Percentiles rank a stretch among this genome's conserved stretches.
Conservation (phyloP, 345 rosid genomes). For the Pugionium cornutum region DNA sequence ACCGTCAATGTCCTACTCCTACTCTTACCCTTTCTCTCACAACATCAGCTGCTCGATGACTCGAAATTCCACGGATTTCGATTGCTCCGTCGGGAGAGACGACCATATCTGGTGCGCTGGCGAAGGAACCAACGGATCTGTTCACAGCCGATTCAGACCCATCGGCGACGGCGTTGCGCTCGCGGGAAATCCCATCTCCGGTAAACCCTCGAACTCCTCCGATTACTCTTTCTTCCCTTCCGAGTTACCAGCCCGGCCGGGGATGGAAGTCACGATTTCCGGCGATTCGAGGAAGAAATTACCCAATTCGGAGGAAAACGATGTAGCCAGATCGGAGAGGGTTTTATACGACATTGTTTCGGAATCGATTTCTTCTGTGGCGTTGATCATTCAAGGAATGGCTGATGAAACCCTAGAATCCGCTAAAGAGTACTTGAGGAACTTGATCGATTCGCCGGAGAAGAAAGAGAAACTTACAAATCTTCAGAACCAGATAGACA, state of each 20-base stretch:
- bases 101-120: constrained; percentile 87
- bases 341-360: constrained; percentile 64
- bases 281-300: constrained; percentile 67
- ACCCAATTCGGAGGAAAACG: constrained; percentile 52
- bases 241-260: constrained; percentile 70
- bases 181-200: constrained; percentile 39
- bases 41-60: constrained; percentile 89
- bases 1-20: constrained; percentile 67
- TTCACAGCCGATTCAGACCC: constrained; percentile 91
- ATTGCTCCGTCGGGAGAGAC: constrained; percentile 70
- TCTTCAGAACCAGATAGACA: constrained; percentile 66
- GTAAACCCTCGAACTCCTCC: constrained; percentile 61
- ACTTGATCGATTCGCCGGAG: constrained; percentile 52
- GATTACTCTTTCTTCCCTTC: constrained; percentile 83
- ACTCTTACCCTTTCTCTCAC: constrained; percentile 80
- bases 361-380: constrained; percentile 58
- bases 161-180: constrained; percentile 75
- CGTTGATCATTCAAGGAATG: constrained; percentile 67
- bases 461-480: constrained; percentile 42
- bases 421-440: constrained; percentile 60
- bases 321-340: constrained; percentile 66
- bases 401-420: constrained; percentile 65
- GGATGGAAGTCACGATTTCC: constrained; percentile 51
- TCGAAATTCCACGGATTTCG: constrained; percentile 73
- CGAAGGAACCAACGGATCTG: constrained; percentile 95